Evolutionary conservation across 306 rosid species (phyloP).

Genomic region (Rubus idaeus): DNA sequence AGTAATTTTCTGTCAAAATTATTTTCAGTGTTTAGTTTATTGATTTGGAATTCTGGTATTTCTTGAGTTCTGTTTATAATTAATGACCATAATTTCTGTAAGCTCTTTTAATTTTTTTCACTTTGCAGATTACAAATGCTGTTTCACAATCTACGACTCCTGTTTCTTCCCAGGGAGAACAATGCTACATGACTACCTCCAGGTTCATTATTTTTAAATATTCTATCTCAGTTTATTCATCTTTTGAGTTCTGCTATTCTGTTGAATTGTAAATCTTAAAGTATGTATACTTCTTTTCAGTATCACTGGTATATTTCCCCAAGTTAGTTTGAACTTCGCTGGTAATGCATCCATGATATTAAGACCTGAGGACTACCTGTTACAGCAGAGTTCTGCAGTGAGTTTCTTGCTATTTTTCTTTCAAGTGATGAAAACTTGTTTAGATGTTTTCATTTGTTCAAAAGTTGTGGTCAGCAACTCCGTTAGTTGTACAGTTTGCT

Average conservation of each 20-base stretch:
- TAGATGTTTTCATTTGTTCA: conserved; percentile 8
- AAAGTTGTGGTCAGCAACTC: background rate
- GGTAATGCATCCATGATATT: conserved; percentile 62
- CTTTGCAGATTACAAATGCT: conserved; percentile 51
- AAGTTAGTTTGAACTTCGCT: conserved; percentile 66
- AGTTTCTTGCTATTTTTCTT: conserved; percentile 28
- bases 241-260: background rate
- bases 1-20: conserved; percentile 40
- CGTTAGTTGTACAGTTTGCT: background rate
- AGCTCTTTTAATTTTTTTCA: background rate
- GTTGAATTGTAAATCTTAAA: background rate
- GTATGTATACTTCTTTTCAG: conserved; percentile 25
- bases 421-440: conserved; percentile 12
- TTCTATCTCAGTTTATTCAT: background rate
- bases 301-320: conserved; percentile 55
- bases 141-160: conserved; percentile 48
- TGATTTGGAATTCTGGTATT: conserved; percentile 14
- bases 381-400: conserved; percentile 59
- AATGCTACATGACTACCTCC: conserved; percentile 50
- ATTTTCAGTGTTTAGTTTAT: conserved; percentile 20
- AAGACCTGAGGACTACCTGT: conserved; percentile 68
- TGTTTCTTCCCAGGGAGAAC: conserved; percentile 48
- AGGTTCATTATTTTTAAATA: conserved; percentile 36
- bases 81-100: background rate
- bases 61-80: background rate